phyloP scores from a whole-genome alignment of 495 filamentous ascomycete genomes.

The Aspergillus bridgeri region DNA sequence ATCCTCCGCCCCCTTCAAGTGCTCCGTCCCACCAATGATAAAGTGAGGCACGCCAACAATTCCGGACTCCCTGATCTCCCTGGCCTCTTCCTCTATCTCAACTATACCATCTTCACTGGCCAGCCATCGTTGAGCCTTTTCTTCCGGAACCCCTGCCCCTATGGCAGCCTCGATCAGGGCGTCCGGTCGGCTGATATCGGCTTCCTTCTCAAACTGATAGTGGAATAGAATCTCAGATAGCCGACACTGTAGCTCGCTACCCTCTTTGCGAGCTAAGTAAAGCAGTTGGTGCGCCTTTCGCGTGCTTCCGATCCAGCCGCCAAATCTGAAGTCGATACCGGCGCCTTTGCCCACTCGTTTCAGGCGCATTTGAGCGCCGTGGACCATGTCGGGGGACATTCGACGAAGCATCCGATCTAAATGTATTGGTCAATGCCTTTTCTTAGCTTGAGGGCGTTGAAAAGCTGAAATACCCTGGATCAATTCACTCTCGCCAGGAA shows the following conservation, averaged over 20 bases:
- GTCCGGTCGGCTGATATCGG: constrained; percentile 16
- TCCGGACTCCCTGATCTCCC: constrained; percentile 3
- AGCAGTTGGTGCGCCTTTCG: constrained; percentile 18
- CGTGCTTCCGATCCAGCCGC: constrained; percentile 22
- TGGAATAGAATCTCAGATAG: constrained; percentile 15
- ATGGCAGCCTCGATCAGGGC: constrained; percentile 13
- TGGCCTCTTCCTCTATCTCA: constrained; percentile 10
- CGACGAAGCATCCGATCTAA: constrained; percentile 22
- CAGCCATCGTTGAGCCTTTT: constrained; percentile 11
- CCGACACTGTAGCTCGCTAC: constrained; percentile 9
- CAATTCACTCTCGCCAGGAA: constrained; percentile 35
- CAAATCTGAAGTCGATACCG: constrained; percentile 22
- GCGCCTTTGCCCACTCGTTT: constrained; percentile 8
- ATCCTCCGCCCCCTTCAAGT: constrained; percentile 11
- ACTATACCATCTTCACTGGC: constrained; percentile 2
- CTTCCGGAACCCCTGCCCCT: constrained; percentile 11
- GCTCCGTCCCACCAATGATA: constrained; percentile 7
- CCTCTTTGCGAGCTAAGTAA: not conserved
- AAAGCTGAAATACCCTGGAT: constrained; percentile 11
- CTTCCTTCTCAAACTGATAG: constrained; percentile 22
- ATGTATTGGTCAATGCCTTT: not conserved
- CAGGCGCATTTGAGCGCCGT: constrained; percentile 15
- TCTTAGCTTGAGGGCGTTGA: no score
- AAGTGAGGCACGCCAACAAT: constrained; percentile 20
- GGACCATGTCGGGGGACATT: constrained; percentile 14